These are phyloP conservation scores for Penicillium paradoxum DNA, from an alignment of 495 filamentous ascomycete genomes.

Conservation along the genomic window DNA sequence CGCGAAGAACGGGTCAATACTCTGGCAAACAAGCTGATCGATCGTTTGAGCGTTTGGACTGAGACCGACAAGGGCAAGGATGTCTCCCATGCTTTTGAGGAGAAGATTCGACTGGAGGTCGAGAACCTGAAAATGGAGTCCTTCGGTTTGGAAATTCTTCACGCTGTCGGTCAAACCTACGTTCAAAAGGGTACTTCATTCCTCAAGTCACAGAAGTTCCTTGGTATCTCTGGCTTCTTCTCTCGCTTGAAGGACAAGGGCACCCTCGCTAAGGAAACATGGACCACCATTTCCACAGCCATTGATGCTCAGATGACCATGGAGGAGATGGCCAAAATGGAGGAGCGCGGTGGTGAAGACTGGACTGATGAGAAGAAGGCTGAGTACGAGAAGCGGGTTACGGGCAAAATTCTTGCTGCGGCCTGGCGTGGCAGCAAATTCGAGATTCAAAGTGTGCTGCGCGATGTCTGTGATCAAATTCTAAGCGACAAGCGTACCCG, in stretches of 20 bases:
- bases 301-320: slow-evolving; percentile 98
- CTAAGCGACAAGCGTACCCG: slow-evolving; percentile 75
- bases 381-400: slow-evolving; percentile 93
- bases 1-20: slow-evolving; percentile 89
- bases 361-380: slow-evolving; percentile 98
- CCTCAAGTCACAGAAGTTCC: slow-evolving; percentile 91
- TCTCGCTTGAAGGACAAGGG: slow-evolving; percentile 94
- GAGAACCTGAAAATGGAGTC: slow-evolving; percentile 99
- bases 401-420: slow-evolving; percentile 96
- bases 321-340: slow-evolving; percentile 97
- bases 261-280: slow-evolving; percentile 92
- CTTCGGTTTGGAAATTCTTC: slow-evolving; percentile 94
- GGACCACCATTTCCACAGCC: slow-evolving; percentile 95
- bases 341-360: slow-evolving; percentile 92
- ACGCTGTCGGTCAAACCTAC: slow-evolving; percentile 90
- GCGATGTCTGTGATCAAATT: slow-evolving; percentile 76
- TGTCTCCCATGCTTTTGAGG: slow-evolving; percentile 83
- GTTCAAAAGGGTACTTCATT: slow-evolving; percentile 79
- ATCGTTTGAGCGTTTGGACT: slow-evolving; percentile 92
- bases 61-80: slow-evolving; percentile 87
- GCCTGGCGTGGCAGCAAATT: slow-evolving; percentile 97
- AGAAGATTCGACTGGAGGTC: slow-evolving; percentile 90
- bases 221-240: slow-evolving; percentile 94
- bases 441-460: slow-evolving; percentile 93
- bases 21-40: slow-evolving; percentile 75